Conservation (phyloP, 768 basidiomycete genomes). For the Collybia sordida region DNA sequence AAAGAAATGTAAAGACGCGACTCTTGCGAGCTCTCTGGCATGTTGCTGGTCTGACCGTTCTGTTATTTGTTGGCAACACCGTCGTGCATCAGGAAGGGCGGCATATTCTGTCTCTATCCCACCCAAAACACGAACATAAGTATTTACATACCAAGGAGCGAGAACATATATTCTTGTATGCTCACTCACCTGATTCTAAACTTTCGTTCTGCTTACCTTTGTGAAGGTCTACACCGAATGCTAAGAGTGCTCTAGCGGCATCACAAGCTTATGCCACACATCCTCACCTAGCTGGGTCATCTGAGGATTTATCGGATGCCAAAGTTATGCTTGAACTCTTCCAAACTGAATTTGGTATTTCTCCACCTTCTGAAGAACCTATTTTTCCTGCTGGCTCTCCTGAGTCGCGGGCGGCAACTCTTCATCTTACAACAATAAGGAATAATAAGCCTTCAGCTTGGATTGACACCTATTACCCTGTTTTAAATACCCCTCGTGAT, state of each 20-base stretch:
- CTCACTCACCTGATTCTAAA: not conserved
- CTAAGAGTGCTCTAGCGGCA: slow-evolving; percentile 54
- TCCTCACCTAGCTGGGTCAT: slow-evolving; percentile 72
- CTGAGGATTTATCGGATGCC: slow-evolving; percentile 62
- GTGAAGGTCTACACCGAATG: slow-evolving; percentile 52
- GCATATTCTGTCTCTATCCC: not conserved
- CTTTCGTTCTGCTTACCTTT: not conserved
- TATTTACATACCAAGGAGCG: slow-evolving; percentile 11
- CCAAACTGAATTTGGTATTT: slow-evolving; percentile 61
- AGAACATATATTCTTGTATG: slow-evolving; percentile 21
- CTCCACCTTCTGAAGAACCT: slow-evolving; percentile 41
- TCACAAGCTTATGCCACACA: slow-evolving; percentile 63
- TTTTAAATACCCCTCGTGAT: slow-evolving; percentile 77
- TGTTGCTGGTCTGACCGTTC: slow-evolving; percentile 4
- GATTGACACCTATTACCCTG: slow-evolving; percentile 88
- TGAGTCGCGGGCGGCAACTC: slow-evolving; percentile 66
- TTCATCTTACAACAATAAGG: slow-evolving; percentile 44
- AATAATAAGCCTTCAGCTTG: slow-evolving; percentile 61
- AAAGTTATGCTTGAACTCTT: slow-evolving; percentile 66
- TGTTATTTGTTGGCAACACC: slow-evolving; percentile 8
- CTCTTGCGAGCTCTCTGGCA: slow-evolving; percentile 10
- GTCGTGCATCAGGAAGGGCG: slow-evolving; percentile 1
- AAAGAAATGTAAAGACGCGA: slow-evolving; percentile 2
- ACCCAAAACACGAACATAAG: slow-evolving; percentile 1
- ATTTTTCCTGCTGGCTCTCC: slow-evolving; percentile 71